A percentile compares a stretch with the other conserved stretches of the same genome.
phyloP scores from a whole-genome alignment of 805 yeast genomes.

The Yamadazyma paraphyllophila region DNA sequence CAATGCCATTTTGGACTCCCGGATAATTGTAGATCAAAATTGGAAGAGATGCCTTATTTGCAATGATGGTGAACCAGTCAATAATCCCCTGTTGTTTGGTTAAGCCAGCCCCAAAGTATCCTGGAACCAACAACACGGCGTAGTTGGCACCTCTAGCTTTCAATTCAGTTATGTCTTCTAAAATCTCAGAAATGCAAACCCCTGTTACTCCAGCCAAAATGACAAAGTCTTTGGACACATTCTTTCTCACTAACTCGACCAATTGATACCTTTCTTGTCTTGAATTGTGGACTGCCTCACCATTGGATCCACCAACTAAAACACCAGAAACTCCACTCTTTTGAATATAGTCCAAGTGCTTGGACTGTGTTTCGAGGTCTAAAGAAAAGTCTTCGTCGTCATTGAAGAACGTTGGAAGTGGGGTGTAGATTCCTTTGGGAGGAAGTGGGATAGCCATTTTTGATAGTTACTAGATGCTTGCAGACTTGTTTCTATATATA shows the following conservation, averaged over 20 bases:
- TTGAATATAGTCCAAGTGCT: slow-evolving; percentile 43
- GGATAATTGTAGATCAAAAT: slow-evolving; percentile 48
- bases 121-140: slow-evolving; percentile 44
- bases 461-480: too few species aligned
- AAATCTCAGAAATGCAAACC: slow-evolving; percentile 43
- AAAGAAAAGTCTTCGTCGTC: slow-evolving; percentile 34
- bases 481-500: too few species aligned
- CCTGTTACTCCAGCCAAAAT: slow-evolving; percentile 50
- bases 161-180: slow-evolving; percentile 35
- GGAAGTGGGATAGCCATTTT: slow-evolving; percentile 2
- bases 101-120: slow-evolving; percentile 47
- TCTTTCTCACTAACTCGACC: slow-evolving; percentile 25
- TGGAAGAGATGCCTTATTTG: slow-evolving; percentile 43
- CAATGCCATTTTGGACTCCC: slow-evolving; percentile 44
- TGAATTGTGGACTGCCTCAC: slow-evolving; percentile 52
- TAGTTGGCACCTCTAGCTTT: slow-evolving; percentile 38
- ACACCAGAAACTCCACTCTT: slow-evolving; percentile 47
- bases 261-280: slow-evolving; percentile 40
- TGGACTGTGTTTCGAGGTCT: slow-evolving; percentile 38
- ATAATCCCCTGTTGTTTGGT: slow-evolving; percentile 44
- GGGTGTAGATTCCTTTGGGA: slow-evolving; percentile 47
- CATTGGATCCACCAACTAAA: slow-evolving; percentile 53
- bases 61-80: slow-evolving; percentile 43
- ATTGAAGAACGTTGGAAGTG: slow-evolving; percentile 56
- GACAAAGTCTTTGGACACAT: slow-evolving; percentile 20